These are phyloP conservation scores for Globisporangium uncinulatum DNA, from an alignment of 352 stramenopile species.

Conservation along the genomic window DNA sequence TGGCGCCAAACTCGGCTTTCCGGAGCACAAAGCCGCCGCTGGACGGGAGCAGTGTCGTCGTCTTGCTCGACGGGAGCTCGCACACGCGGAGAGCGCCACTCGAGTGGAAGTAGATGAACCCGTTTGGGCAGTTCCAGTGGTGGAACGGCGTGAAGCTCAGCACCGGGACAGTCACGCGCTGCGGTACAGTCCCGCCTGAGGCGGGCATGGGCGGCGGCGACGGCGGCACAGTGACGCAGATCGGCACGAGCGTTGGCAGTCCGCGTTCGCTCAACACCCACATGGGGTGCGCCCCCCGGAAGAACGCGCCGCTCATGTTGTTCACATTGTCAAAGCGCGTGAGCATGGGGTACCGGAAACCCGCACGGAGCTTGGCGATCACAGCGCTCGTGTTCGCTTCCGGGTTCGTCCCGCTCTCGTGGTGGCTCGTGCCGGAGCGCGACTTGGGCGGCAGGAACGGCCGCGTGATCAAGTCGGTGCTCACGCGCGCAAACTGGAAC, in stretches of 20 bases:
- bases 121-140: constrained; percentile 85
- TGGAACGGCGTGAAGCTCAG: constrained; percentile 85
- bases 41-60: constrained; percentile 56
- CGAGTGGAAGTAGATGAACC: constrained; percentile 88
- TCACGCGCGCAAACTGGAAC: constrained; percentile 65
- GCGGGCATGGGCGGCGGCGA: constrained; percentile 12
- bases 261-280: constrained; percentile 77
- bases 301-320: constrained; percentile 82
- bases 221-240: constrained; percentile 48
- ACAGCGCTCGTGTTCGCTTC: constrained; percentile 67
- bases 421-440: constrained; percentile 36
- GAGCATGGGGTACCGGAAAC: constrained; percentile 85
- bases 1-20: constrained; percentile 69
- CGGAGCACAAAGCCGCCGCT: constrained; percentile 75
- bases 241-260: constrained; percentile 58
- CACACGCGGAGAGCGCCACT: constrained; percentile 71
- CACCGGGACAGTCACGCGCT: constrained; percentile 63
- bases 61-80: constrained; percentile 72
- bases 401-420: constrained; percentile 37
- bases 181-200: constrained; percentile 18
- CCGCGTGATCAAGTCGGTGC: constrained; percentile 71
- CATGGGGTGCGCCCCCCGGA: constrained; percentile 78
- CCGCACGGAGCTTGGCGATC: constrained; percentile 62
- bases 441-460: constrained; percentile 61
- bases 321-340: constrained; percentile 80